Conservation (phyloP, 2,329 filamentous ascomycete genomes). For the Hirsutella thompsonii region DNA sequence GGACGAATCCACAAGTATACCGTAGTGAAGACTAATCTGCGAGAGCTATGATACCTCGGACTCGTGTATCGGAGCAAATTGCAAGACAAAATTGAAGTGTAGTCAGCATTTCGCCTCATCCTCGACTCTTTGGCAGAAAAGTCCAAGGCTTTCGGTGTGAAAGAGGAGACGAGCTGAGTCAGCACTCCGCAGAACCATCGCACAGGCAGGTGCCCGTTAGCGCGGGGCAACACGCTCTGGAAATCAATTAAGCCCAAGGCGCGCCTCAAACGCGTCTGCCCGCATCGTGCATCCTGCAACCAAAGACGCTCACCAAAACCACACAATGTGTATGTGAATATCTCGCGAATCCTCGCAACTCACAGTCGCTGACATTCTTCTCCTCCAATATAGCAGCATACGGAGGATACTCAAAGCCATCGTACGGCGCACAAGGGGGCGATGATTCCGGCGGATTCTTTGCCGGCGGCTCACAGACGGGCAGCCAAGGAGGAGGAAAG, state of each 20-base stretch:
- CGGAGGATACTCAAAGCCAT: constrained; percentile 30
- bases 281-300: constrained; percentile 6
- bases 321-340: constrained; percentile 19
- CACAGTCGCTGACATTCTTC: not conserved
- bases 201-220: not conserved
- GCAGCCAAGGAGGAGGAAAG: constrained; percentile 38
- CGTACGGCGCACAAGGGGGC: constrained; percentile 41
- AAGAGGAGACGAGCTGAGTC: too few species aligned
- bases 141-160: too few species aligned
- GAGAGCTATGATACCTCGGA: too few species aligned
- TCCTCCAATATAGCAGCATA: constrained; percentile 30
- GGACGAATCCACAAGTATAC: too few species aligned
- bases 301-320: not conserved
- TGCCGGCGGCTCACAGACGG: constrained; percentile 44
- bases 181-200: too few species aligned
- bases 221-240: not conserved
- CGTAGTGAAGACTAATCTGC: too few species aligned
- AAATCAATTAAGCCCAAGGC: not conserved
- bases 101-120: too few species aligned
- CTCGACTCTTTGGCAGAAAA: too few species aligned
- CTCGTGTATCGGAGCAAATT: too few species aligned
- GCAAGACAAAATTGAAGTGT: too few species aligned
- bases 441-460: constrained; percentile 52
- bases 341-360: not conserved
- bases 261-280: constrained; percentile 17